These are phyloP conservation scores for Ogataea glucozyma DNA, from an alignment of 805 yeast species.

Conservation along the genomic window DNA sequence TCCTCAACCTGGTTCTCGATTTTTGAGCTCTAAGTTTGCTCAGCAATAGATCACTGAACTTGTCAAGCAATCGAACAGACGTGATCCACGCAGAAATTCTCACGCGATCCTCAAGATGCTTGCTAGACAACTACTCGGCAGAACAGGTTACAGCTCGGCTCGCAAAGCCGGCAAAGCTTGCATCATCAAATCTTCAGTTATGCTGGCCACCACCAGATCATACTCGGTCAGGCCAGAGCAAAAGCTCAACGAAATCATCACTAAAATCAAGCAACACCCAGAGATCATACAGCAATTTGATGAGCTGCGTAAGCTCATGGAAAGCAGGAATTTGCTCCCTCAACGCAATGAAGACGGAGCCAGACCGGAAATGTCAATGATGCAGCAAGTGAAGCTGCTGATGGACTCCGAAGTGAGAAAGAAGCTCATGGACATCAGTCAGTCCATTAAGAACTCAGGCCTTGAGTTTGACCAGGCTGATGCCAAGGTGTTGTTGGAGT, in stretches of 20 bases:
- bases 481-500: slow-evolving; percentile 26
- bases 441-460: slow-evolving; percentile 24
- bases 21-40: no score
- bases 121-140: no score
- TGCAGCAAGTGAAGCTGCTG: slow-evolving; percentile 29
- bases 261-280: slow-evolving; percentile 34
- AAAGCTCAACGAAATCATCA: slow-evolving; percentile 20
- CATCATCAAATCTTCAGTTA: no score
- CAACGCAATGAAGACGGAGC: slow-evolving; percentile 11
- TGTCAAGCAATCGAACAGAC: no score
- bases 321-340: slow-evolving; percentile 25
- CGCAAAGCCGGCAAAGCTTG: not conserved
- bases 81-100: no score
- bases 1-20: no score
- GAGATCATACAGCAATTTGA: slow-evolving; percentile 37
- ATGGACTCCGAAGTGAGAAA: slow-evolving; percentile 32
- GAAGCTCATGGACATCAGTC: slow-evolving; percentile 25
- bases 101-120: no score
- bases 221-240: slow-evolving; percentile 13
- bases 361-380: slow-evolving; percentile 5
- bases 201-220: slow-evolving; percentile 6
- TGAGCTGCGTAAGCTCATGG: slow-evolving; percentile 33
- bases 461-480: slow-evolving; percentile 29
- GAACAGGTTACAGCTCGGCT: no score
- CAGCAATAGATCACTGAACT: no score